These are phyloP conservation scores for Diaporthe eres DNA, from an alignment of 2,329 filamentous ascomycete genomes.

Conservation along the genomic window DNA sequence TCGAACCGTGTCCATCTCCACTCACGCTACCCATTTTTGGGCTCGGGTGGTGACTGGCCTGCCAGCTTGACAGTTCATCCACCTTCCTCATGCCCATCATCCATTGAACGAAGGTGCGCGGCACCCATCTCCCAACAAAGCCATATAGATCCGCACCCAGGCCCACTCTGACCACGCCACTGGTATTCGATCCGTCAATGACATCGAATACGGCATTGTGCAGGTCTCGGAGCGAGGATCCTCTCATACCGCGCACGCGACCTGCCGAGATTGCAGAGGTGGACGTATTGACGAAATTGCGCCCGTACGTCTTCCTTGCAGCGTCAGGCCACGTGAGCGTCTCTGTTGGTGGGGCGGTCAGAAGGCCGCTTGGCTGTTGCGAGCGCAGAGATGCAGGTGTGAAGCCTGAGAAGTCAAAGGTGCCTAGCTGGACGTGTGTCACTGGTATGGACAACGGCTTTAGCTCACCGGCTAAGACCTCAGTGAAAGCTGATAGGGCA, in stretches of 20 bases:
- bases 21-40: conserved; percentile 49
- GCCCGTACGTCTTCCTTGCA: conserved; percentile 72
- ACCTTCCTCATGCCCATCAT: conserved; percentile 87
- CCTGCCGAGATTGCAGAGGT: conserved; percentile 69
- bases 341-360: conserved; percentile 64
- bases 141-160: conserved; percentile 88
- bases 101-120: conserved; percentile 85
- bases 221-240: conserved; percentile 82
- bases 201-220: conserved; percentile 94
- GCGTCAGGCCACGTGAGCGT: conserved; percentile 75
- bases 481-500: conserved; percentile 88
- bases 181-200: conserved; percentile 75
- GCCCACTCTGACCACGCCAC: conserved; percentile 81
- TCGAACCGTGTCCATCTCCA: conserved; percentile 42
- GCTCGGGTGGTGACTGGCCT: conserved; percentile 51
- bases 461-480: conserved; percentile 85
- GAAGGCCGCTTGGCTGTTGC: conserved; percentile 50
- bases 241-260: conserved; percentile 72
- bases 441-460: conserved; percentile 82
- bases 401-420: conserved; percentile 85
- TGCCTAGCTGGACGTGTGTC: conserved; percentile 90
- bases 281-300: conserved; percentile 71
- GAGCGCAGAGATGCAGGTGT: conserved; percentile 58
- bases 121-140: conserved; percentile 85
- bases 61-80: conserved; percentile 69